Evolutionary conservation across 2,329 filamentous ascomycete species (phyloP).

Genomic region (Ceratocystis ficicola): DNA sequence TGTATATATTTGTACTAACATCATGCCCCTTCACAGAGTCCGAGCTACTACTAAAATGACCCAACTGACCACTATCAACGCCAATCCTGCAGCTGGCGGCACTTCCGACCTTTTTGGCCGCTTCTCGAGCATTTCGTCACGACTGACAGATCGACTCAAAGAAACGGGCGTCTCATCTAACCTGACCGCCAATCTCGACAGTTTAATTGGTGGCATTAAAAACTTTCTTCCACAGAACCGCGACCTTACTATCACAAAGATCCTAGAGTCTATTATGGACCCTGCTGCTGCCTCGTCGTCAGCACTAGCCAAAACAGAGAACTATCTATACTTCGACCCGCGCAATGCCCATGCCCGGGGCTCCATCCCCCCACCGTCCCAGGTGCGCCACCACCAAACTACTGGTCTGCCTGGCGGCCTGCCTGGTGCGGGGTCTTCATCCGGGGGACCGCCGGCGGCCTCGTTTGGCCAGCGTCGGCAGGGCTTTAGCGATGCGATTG

Average conservation of each 20-base stretch:
- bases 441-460: conserved; percentile 53
- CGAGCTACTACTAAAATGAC: conserved; percentile 96
- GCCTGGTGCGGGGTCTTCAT: conserved; percentile 37
- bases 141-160: conserved; percentile 86
- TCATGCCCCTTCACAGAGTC: conserved; percentile 41
- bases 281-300: conserved; percentile 78
- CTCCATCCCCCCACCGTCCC: conserved; percentile 71
- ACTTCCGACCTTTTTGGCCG: conserved; percentile 80
- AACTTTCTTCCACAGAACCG: conserved; percentile 95
- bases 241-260: conserved; percentile 92
- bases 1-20: too few relatives aligned
- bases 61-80: conserved; percentile 83
- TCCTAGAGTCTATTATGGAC: conserved; percentile 97
- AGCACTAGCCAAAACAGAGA: conserved; percentile 90
- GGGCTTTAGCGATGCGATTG: conserved; percentile 77
- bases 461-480: conserved; percentile 86
- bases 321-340: conserved; percentile 95
- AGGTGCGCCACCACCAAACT: conserved; percentile 37
- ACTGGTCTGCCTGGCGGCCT: conserved; percentile 38
- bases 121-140: conserved; percentile 82
- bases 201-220: conserved; percentile 88
- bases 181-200: conserved; percentile 72
- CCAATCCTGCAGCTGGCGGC: conserved; percentile 38
- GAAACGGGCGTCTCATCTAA: conserved; percentile 66
- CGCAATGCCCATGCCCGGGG: conserved; percentile 85